Conservation (phyloP, 805 yeast species). For the Pichia heedii region DNA sequence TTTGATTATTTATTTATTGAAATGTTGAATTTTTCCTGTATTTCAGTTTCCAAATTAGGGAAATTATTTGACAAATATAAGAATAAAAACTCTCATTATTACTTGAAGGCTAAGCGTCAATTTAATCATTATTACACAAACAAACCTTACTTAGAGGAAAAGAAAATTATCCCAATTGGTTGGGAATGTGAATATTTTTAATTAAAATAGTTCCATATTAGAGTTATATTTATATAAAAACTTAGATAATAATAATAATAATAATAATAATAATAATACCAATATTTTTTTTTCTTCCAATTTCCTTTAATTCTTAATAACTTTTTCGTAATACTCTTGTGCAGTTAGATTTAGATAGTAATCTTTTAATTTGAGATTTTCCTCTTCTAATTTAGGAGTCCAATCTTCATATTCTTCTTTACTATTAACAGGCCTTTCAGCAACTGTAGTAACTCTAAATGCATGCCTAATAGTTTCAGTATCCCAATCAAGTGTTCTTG, state of each 20-base stretch:
- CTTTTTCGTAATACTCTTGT: constrained; percentile 12
- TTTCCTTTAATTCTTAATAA: neutral
- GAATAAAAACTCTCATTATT: constrained; percentile 14
- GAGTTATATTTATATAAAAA: neutral
- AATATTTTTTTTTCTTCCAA: neutral
- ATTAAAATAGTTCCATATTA: neutral
- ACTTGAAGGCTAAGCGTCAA: constrained; percentile 20
- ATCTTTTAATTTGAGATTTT: constrained; percentile 10
- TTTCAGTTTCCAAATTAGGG: constrained; percentile 15
- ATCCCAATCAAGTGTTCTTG: constrained; percentile 68
- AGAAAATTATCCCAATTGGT: neutral
- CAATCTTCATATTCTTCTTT: constrained; percentile 25
- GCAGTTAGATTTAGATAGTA: constrained; percentile 13
- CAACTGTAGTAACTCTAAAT: constrained; percentile 65
- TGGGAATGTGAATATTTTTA: constrained; percentile 12
- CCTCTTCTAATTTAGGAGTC: constrained; percentile 22
- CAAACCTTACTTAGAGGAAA: neutral
- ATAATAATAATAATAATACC: neutral
- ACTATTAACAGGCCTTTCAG: constrained; percentile 49
- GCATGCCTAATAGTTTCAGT: constrained; percentile 60
- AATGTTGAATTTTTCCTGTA: constrained; percentile 20
- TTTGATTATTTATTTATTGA: constrained; percentile 31
- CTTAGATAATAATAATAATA: neutral
- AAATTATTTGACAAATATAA: constrained; percentile 21
- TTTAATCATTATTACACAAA: constrained; percentile 15